Conservation (phyloP, 768 basidiomycete species). For the Tremella fuciformis region DNA sequence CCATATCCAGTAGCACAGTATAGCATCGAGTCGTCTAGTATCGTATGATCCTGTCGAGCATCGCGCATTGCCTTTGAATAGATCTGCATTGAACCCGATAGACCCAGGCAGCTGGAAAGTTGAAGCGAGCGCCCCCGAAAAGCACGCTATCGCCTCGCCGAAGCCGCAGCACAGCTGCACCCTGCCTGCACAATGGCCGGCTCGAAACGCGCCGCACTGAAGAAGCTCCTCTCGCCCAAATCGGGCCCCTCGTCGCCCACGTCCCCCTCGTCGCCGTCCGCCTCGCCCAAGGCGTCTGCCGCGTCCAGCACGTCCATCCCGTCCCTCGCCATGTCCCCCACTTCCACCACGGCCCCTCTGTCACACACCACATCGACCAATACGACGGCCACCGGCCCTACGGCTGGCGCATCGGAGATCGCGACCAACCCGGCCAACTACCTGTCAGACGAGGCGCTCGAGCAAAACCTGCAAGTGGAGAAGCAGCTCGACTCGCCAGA, state of each 20-base stretch:
- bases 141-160: too few species aligned
- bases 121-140: too few species aligned
- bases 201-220: slow-evolving; percentile 47
- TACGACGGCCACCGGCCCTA: too few species aligned
- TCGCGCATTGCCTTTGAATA: too few species aligned
- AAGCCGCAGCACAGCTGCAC: too few species aligned
- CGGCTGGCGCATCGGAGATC: slow-evolving; percentile 1
- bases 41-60: too few species aligned
- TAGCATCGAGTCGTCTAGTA: too few species aligned
- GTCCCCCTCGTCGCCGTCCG: slow-evolving; percentile 6
- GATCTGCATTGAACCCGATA: too few species aligned
- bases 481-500: slow-evolving; percentile 15
- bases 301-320: slow-evolving; percentile 5
- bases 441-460: slow-evolving; percentile 17
- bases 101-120: too few species aligned
- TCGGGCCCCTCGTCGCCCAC: slow-evolving; percentile 7
- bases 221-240: slow-evolving; percentile 46
- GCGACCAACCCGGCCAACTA: slow-evolving; percentile 19
- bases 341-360: background rate
- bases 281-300: slow-evolving; percentile 5
- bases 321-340: background rate
- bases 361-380: too few species aligned
- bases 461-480: slow-evolving; percentile 20
- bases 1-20: too few species aligned
- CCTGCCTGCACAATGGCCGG: slow-evolving; percentile 37